A percentile compares a stretch with the other conserved stretches of the same genome.
These are phyloP conservation scores for Sanghuangporus sanghuang DNA, from an alignment of 1,284 basidiomycete genomes.

Conservation along the genomic window DNA sequence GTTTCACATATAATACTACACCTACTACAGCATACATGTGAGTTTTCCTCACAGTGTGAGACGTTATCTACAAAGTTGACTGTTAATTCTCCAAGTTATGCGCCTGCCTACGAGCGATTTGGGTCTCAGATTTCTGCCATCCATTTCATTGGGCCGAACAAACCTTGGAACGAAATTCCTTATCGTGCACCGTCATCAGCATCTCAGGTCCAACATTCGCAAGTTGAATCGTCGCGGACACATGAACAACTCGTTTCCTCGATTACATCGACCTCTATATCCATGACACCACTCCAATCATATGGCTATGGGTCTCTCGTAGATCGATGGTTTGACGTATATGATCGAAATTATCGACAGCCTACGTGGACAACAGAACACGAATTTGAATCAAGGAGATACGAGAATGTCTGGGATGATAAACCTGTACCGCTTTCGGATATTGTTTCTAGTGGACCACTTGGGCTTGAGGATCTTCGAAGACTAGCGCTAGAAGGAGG, in stretches of 20 bases:
- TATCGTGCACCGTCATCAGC: constrained; percentile 50
- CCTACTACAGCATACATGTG: constrained; percentile 96
- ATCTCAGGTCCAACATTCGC: constrained; percentile 14
- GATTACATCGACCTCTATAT: constrained; percentile 27
- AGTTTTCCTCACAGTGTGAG: constrained; percentile 24
- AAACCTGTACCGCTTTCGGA: constrained; percentile 27
- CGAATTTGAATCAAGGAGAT: constrained; percentile 65
- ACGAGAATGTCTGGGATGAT: constrained; percentile 72
- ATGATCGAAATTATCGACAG: constrained; percentile 80
- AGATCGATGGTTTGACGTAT: constrained; percentile 87
- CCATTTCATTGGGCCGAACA: constrained; percentile 92
- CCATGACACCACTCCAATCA: constrained; percentile 36
- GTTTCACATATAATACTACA: constrained; percentile 96
- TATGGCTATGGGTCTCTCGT: constrained; percentile 78
- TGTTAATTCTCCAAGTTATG: constrained; percentile 55
- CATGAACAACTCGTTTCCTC: constrained; percentile 16
- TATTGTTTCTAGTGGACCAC: constrained; percentile 27
- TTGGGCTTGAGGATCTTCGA: constrained; percentile 68
- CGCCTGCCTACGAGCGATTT: constrained; percentile 91
- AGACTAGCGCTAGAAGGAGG: constrained; percentile 61
- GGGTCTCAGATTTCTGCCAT: constrained; percentile 84
- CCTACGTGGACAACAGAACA: constrained; percentile 33
- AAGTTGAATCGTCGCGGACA: constrained; percentile 20
- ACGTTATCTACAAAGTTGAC: constrained; percentile 15
- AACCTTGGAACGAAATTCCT: constrained; percentile 82